Evolutionary conservation across 1,284 basidiomycete species (phyloP).

Genomic region (Boletus calvinii): DNA sequence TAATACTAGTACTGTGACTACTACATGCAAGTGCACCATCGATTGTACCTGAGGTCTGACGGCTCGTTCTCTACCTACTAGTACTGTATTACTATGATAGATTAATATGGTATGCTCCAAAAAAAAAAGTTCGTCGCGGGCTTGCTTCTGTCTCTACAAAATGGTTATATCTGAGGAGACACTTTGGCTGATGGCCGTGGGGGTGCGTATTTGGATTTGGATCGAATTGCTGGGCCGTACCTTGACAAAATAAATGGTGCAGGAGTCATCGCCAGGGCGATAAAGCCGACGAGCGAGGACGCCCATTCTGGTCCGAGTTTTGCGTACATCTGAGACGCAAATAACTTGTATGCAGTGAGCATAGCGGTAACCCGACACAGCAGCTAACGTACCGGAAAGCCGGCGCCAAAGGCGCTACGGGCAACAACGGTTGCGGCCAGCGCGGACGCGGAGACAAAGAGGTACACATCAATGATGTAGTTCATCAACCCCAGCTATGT

Average conservation of each 20-base stretch:
- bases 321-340: slow-evolving; percentile 54
- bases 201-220: slow-evolving; percentile 44
- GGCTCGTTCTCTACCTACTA: neutral
- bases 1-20: too few relatives aligned
- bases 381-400: slow-evolving; percentile 48
- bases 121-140: neutral
- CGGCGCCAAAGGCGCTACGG: slow-evolving; percentile 56
- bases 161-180: slow-evolving; percentile 12
- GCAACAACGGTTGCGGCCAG: slow-evolving; percentile 55
- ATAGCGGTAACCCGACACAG: neutral
- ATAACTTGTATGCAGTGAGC: slow-evolving; percentile 37
- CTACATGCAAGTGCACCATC: too few relatives aligned
- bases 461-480: slow-evolving; percentile 61
- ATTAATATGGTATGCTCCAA: neutral
- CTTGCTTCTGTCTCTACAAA: neutral
- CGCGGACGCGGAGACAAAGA: slow-evolving; percentile 56
- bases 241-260: slow-evolving; percentile 53
- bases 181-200: slow-evolving; percentile 15
- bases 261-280: slow-evolving; percentile 51
- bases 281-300: slow-evolving; percentile 51
- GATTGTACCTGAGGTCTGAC: too few relatives aligned
- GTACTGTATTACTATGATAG: neutral
- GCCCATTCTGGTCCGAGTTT: slow-evolving; percentile 54
- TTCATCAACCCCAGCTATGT: slow-evolving; percentile 51
- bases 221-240: slow-evolving; percentile 46